These are phyloP conservation scores for Chrysosphaeria jannelii DNA, from an alignment of 2,329 filamentous ascomycete species.

Conservation along the genomic window DNA sequence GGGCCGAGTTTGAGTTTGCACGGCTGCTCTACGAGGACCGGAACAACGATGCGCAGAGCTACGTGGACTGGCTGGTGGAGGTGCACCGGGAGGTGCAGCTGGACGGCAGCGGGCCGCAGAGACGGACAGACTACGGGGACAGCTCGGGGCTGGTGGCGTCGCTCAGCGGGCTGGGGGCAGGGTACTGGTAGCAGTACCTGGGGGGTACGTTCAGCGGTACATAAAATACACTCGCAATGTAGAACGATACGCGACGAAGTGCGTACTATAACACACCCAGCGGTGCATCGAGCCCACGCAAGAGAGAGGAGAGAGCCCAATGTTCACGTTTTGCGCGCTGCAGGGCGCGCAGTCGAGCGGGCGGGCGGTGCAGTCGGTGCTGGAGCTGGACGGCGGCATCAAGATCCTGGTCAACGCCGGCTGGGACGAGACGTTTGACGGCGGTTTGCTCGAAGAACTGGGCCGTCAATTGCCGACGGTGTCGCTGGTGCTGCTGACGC, in stretches of 20 bases:
- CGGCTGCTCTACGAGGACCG: constrained; percentile 72
- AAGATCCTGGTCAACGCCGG: constrained; percentile 86
- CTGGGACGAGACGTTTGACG: constrained; percentile 82
- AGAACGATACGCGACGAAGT: too few species aligned
- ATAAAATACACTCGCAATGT: too few species aligned
- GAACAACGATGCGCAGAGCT: constrained; percentile 92
- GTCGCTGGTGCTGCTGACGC: constrained; percentile 78
- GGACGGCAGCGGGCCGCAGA: too few species aligned
- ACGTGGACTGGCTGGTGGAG: constrained; percentile 95
- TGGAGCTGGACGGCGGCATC: constrained; percentile 88
- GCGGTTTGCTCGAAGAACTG: constrained; percentile 52
- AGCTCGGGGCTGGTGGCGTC: too few species aligned
- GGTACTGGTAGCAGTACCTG: too few species aligned
- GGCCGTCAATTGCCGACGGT: constrained; percentile 81
- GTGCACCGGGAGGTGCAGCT: constrained; percentile 79
- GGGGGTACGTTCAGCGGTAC: too few species aligned
- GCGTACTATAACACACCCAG: too few species aligned
- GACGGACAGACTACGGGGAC: too few species aligned
- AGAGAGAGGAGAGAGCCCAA: too few species aligned
- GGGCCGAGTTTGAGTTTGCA: constrained; percentile 90
- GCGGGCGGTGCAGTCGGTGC: constrained; percentile 69
- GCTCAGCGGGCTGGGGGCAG: too few species aligned
- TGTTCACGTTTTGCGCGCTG: constrained; percentile 91
- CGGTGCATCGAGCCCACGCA: too few species aligned
- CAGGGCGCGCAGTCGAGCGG: constrained; percentile 75